Evolutionary conservation across 192 early-diverging fungal species (phyloP).

Genomic region (Mortierella antarctica): DNA sequence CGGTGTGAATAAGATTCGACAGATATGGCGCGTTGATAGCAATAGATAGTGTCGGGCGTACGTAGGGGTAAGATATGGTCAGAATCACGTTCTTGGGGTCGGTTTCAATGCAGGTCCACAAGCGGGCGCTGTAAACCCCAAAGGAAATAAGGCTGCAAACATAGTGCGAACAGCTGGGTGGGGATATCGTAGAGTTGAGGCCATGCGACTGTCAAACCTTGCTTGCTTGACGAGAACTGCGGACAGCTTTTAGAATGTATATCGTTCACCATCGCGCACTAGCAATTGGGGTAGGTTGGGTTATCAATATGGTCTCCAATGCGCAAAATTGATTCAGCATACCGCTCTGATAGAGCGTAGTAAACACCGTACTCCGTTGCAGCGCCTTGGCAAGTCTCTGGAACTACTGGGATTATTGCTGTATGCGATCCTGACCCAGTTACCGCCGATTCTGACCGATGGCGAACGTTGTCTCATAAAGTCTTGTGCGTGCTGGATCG

Average conservation of each 20-base stretch:
- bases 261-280: constrained; percentile 30
- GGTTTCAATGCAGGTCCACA: neutral
- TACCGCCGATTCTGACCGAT: constrained; percentile 32
- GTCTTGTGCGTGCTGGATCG: constrained; percentile 16
- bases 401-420: constrained; percentile 35
- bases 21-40: neutral
- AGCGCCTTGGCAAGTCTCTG: constrained; percentile 18
- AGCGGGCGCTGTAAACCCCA: neutral
- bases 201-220: constrained; percentile 53
- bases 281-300: neutral
- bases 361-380: constrained; percentile 4
- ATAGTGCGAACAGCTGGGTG: constrained; percentile 9
- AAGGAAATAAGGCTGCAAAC: constrained; percentile 3
- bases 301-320: no score
- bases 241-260: constrained; percentile 19
- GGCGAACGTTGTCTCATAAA: constrained; percentile 28
- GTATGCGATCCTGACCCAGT: constrained; percentile 23
- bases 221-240: constrained; percentile 39
- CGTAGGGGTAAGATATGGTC: constrained; percentile 33
- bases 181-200: constrained; percentile 11
- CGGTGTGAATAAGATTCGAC: neutral
- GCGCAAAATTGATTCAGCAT: no score
- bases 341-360: no score
- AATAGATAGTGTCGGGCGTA: neutral
- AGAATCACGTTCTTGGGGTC: constrained; percentile 35